phyloP scores from a whole-genome alignment of 352 stramenopile species.

The Pythium pyrilobum region DNA sequence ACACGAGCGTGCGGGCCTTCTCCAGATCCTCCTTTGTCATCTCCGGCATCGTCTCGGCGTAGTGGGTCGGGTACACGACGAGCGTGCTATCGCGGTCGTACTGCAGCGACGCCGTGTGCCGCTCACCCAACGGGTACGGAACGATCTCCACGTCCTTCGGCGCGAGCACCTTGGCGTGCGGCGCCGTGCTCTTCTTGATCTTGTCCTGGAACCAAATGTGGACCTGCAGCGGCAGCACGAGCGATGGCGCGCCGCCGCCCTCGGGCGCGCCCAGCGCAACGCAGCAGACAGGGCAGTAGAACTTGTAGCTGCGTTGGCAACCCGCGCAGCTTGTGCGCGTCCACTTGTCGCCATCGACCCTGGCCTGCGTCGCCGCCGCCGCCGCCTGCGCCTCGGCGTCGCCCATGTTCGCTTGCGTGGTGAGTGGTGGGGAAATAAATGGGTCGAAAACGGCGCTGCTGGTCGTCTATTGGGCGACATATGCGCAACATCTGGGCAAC shows the following conservation, averaged over 20 bases:
- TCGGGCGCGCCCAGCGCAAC: conserved; percentile 53
- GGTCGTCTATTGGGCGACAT: conserved; percentile 17
- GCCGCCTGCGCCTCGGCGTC: conserved; percentile 1
- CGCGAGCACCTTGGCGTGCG: conserved; percentile 79
- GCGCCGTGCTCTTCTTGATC: conserved; percentile 84
- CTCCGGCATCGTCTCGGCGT: conserved; percentile 57
- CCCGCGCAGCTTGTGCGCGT: conserved; percentile 45
- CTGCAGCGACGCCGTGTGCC: conserved; percentile 15
- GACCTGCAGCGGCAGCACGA: conserved; percentile 67
- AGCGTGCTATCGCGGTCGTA: conserved; percentile 64
- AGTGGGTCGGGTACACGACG: conserved; percentile 78
- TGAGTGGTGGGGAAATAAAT: background rate
- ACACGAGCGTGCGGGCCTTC: conserved; percentile 64
- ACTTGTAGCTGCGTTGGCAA: conserved; percentile 83
- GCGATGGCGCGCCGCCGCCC: conserved; percentile 37
- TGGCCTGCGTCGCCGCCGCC: background rate
- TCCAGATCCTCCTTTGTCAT: conserved; percentile 52
- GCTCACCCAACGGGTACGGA: conserved; percentile 35
- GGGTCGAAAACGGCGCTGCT: too few relatives aligned
- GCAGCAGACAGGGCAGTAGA: conserved; percentile 77
- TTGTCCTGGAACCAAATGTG: conserved; percentile 88
- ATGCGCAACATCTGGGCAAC: conserved; percentile 21
- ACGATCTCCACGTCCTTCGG: conserved; percentile 70
- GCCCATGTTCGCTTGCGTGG: background rate
- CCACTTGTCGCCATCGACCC: conserved; percentile 31